Conservation (phyloP, 208 protist species). For the Trypanosomatidae sp. region DNA sequence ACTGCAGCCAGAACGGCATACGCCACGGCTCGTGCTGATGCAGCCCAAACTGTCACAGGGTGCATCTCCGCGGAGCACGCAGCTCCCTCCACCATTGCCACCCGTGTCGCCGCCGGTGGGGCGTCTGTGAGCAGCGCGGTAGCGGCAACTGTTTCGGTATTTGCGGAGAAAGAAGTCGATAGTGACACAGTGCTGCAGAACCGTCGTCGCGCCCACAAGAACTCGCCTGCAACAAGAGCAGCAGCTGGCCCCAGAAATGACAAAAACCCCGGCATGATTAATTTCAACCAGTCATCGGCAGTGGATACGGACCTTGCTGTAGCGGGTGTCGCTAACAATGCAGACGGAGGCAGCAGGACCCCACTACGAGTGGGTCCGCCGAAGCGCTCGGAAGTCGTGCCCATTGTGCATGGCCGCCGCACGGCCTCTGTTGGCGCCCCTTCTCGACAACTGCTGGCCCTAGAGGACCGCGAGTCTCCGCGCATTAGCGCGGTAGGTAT, state of each 20-base stretch:
- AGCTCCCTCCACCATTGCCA: neutral
- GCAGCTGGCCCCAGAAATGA: neutral
- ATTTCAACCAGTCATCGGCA: neutral
- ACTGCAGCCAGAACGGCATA: neutral
- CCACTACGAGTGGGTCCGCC: neutral
- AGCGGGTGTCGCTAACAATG: neutral
- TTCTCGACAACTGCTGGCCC: neutral
- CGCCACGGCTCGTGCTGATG: neutral
- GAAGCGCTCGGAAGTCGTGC: constrained; percentile 15
- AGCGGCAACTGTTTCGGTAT: neutral
- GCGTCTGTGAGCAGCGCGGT: neutral
- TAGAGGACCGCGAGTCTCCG: neutral
- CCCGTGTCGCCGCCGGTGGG: neutral
- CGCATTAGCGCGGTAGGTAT: neutral
- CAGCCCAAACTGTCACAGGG: neutral
- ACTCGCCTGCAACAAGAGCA: neutral
- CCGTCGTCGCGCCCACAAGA: neutral
- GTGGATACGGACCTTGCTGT: neutral
- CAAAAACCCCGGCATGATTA: neutral
- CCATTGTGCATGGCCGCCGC: constrained; percentile 9
- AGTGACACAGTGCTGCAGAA: neutral
- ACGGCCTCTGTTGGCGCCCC: constrained; percentile 14
- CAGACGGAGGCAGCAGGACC: neutral
- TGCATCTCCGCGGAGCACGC: neutral
- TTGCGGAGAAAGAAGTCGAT: neutral